phyloP scores from a whole-genome alignment of 805 yeast species.

The Candida tallmaniae region DNA sequence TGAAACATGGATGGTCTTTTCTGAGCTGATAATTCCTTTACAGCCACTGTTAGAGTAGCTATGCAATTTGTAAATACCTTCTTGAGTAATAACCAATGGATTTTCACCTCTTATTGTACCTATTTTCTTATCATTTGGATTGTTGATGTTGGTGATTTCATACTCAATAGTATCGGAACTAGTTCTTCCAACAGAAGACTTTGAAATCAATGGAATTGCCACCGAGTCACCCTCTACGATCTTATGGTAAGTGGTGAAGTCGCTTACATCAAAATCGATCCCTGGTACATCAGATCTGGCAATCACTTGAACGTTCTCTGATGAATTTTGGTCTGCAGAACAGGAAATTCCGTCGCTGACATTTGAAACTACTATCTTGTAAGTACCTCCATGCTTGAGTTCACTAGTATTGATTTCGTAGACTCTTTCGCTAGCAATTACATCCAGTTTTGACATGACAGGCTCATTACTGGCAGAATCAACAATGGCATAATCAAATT shows the following conservation, averaged over 20 bases:
- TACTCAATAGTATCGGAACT: slow-evolving; percentile 30
- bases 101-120: slow-evolving; percentile 3
- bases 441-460: slow-evolving; percentile 1
- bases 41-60: slow-evolving; percentile 43
- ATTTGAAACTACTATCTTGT: slow-evolving; percentile 55
- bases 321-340: slow-evolving; percentile 54
- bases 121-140: background rate
- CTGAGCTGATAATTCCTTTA: slow-evolving; percentile 30
- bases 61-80: slow-evolving; percentile 29
- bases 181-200: slow-evolving; percentile 28
- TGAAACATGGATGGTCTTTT: slow-evolving; percentile 16
- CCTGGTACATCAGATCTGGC: slow-evolving; percentile 70
- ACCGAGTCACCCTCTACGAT: slow-evolving; percentile 61
- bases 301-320: slow-evolving; percentile 49
- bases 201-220: slow-evolving; percentile 49
- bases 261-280: slow-evolving; percentile 23
- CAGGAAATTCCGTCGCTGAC: slow-evolving; percentile 78
- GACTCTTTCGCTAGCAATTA: background rate
- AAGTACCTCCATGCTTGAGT: slow-evolving; percentile 68
- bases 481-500: slow-evolving; percentile 62
- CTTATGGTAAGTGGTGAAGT: slow-evolving; percentile 19
- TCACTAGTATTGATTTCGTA: slow-evolving; percentile 46
- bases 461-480: slow-evolving; percentile 27
- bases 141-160: slow-evolving; percentile 15
- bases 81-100: slow-evolving; percentile 4